Evolutionary conservation across 140 eudicot genomes (phyloP).

Genomic region (Senecio squalidus): DNA sequence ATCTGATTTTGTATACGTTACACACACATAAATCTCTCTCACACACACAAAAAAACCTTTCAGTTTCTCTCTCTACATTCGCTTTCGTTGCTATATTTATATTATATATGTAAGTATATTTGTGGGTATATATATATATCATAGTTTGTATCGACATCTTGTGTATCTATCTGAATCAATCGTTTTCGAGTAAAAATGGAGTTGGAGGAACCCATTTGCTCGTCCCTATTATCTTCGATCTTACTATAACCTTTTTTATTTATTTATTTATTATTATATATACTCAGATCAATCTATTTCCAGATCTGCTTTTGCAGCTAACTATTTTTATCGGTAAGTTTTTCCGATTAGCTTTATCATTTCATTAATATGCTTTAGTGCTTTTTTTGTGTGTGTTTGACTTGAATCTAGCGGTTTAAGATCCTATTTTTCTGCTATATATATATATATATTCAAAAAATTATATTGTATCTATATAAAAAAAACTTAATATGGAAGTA

Average conservation of each 20-base stretch:
- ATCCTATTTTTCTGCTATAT: conserved; percentile 12
- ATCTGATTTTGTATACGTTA: too few relatives aligned
- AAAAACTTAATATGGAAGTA: too few relatives aligned
- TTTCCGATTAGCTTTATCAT: background rate
- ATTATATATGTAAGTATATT: background rate
- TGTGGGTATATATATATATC: conserved; percentile 11
- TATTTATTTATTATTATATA: background rate
- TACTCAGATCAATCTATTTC: conserved; percentile 29
- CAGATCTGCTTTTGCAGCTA: background rate
- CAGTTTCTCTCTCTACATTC: conserved; percentile 25
- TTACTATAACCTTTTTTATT: conserved; percentile 8
- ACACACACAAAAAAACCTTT: background rate
- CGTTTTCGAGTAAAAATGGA: conserved; percentile 43
- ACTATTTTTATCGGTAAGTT: conserved; percentile 24
- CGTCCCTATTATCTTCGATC: conserved; percentile 33
- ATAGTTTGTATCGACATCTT: conserved; percentile 41
- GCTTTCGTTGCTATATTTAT: conserved; percentile 13
- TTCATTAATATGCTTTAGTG: background rate
- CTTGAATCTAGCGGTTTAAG: conserved; percentile 28
- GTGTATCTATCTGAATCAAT: conserved; percentile 24
- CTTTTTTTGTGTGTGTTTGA: conserved; percentile 12
- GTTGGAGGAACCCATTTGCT: conserved; percentile 34
- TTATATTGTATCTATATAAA: too few relatives aligned
- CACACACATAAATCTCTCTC: too few relatives aligned
- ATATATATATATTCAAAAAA: too few relatives aligned